Conservation (phyloP, 106 monocot genomes). For the Acanthochlamys bracteata region DNA sequence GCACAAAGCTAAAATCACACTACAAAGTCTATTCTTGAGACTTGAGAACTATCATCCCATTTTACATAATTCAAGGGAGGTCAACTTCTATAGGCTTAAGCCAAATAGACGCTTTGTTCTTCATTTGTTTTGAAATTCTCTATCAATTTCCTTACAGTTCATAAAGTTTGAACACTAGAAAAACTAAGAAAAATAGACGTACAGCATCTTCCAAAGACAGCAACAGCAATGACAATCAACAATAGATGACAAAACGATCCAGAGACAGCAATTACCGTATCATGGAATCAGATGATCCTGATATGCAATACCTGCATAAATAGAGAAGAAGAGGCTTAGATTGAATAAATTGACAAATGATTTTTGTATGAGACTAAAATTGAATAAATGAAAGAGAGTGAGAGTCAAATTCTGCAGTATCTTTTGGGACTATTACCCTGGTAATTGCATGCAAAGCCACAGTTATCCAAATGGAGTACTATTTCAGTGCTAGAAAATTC, state of each 20-base stretch:
- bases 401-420: neutral
- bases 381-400: neutral
- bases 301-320: constrained; percentile 74
- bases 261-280: constrained; percentile 51
- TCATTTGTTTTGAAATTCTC: no score
- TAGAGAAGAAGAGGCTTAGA: neutral
- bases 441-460: neutral
- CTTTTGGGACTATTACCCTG: neutral
- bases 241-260: neutral
- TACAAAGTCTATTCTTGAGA: neutral
- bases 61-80: no score
- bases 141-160: no score
- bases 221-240: neutral
- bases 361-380: neutral
- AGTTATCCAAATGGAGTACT: neutral
- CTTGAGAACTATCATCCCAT: no score
- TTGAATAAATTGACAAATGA: no score
- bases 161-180: neutral
- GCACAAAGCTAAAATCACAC: neutral
- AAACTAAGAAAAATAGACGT: neutral
- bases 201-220: neutral
- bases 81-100: no score
- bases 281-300: constrained; percentile 98
- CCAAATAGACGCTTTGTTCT: no score
- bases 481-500: neutral